These are phyloP conservation scores for Mitragyna speciosa DNA, from an alignment of 257 asterid genomes.

Conservation along the genomic window DNA sequence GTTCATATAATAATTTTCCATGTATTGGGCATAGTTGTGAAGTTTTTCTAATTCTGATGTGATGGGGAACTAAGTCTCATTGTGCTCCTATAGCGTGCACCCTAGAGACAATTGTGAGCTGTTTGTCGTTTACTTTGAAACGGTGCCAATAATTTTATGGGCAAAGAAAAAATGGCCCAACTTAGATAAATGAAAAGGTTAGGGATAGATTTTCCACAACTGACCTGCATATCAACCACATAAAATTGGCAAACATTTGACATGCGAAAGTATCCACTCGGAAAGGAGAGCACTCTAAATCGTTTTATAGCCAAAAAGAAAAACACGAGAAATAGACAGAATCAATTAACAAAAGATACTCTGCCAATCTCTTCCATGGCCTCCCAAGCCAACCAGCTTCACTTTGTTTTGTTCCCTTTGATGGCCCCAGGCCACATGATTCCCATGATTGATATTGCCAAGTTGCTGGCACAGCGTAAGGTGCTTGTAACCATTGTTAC, in stretches of 20 bases:
- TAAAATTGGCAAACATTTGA: background rate
- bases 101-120: background rate
- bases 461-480: constrained; percentile 14
- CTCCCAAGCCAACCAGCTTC: constrained; percentile 16
- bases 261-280: background rate
- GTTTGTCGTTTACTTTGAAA: background rate
- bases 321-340: background rate
- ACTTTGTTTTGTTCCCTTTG: constrained; percentile 28
- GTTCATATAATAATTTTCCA: too few relatives aligned
- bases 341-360: background rate
- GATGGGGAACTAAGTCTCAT: background rate
- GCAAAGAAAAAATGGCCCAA: background rate
- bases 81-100: background rate
- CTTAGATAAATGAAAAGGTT: background rate
- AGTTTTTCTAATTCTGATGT: background rate
- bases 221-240: background rate
- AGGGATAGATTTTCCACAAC: background rate
- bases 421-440: constrained; percentile 34
- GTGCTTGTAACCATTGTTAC: constrained; percentile 17
- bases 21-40: too few relatives aligned
- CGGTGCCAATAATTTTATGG: background rate
- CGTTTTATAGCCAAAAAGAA: background rate
- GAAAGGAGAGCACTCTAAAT: background rate
- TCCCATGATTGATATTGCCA: constrained; percentile 29
- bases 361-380: background rate